Percentiles rank a stretch among this genome's conserved stretches.
These are phyloP conservation scores for Viscum album DNA, from an alignment of 177 flowering plant species.

Conservation along the genomic window DNA sequence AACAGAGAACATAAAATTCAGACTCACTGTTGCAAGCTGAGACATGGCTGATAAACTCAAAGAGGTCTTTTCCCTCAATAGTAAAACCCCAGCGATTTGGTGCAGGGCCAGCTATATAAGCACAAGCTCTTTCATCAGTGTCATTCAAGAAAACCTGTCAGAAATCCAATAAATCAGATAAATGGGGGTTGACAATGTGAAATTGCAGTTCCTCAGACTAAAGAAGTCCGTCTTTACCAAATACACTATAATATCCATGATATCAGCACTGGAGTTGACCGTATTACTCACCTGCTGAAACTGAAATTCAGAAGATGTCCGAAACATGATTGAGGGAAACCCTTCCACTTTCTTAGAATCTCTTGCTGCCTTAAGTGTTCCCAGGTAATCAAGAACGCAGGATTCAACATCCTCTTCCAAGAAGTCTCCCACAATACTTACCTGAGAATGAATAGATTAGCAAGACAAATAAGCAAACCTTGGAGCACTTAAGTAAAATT, in stretches of 20 bases:
- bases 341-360: slow-evolving; percentile 19
- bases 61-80: slow-evolving; percentile 64
- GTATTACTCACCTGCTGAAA: slow-evolving; percentile 64
- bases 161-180: not conserved
- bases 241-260: too few relatives aligned
- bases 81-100: slow-evolving; percentile 98
- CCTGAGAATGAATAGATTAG: slow-evolving; percentile 33
- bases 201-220: too few relatives aligned
- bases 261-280: not conserved
- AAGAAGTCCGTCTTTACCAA: too few relatives aligned
- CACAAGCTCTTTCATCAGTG: slow-evolving; percentile 99
- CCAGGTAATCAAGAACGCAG: slow-evolving; percentile 89
- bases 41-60: slow-evolving; percentile 28
- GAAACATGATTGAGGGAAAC: slow-evolving; percentile 47
- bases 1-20: not conserved
- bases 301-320: slow-evolving; percentile 62
- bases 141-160: slow-evolving; percentile 91
- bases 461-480: slow-evolving; percentile 1
- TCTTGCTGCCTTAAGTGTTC: slow-evolving; percentile 50
- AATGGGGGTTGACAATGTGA: too few relatives aligned
- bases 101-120: slow-evolving; percentile 98
- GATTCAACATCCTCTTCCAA: slow-evolving; percentile 78
- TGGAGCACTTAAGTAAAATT: not conserved
- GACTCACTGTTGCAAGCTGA: slow-evolving; percentile 30
- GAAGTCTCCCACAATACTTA: slow-evolving; percentile 97